Conservation (phyloP, 306 rosid species). For the Ceratonia siliqua region DNA sequence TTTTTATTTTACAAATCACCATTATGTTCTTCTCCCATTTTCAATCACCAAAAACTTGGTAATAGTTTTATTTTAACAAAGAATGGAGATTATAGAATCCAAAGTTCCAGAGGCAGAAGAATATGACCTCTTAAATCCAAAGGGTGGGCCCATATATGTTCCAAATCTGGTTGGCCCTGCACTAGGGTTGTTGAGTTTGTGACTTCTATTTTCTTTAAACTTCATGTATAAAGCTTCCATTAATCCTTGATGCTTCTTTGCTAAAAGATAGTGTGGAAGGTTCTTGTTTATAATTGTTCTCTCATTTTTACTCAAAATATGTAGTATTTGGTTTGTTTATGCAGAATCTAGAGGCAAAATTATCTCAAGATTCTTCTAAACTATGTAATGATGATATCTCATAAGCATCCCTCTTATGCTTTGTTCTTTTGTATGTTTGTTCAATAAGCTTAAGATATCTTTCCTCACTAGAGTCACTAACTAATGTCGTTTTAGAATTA, state of each 20-base stretch:
- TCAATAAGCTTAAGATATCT: background rate
- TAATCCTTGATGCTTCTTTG: background rate
- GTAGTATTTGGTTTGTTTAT: background rate
- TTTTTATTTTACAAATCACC: background rate
- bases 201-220: conserved; percentile 49
- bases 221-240: conserved; percentile 48
- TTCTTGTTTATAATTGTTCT: background rate
- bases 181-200: conserved; percentile 55
- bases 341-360: conserved; percentile 60
- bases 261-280: background rate
- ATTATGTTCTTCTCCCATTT: background rate
- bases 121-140: conserved; percentile 43
- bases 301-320: background rate
- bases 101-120: conserved; percentile 32
- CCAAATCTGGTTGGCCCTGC: conserved; percentile 57
- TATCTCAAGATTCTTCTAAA: conserved; percentile 43
- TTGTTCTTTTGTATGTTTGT: background rate
- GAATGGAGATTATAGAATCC: conserved; percentile 32
- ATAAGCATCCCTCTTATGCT: conserved; percentile 39
- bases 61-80: background rate
- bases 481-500: conserved; percentile 50
- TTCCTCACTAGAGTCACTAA: background rate
- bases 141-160: conserved; percentile 85
- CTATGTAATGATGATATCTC: conserved; percentile 52
- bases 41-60: background rate